phyloP scores from a whole-genome alignment of 345 rosid species.

The Eucalyptus brandiana region DNA sequence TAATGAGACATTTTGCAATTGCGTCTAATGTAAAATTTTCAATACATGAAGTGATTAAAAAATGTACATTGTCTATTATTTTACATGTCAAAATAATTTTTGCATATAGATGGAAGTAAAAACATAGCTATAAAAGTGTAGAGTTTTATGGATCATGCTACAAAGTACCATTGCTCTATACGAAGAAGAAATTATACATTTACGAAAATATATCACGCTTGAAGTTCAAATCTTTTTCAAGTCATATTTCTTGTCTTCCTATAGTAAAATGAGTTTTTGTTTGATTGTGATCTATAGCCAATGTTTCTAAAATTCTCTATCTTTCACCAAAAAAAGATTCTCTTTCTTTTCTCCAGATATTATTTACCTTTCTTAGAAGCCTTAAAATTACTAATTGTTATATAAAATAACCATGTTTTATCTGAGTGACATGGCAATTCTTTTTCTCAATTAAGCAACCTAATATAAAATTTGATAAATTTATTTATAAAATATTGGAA shows the following conservation, averaged over 20 bases:
- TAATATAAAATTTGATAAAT: background rate
- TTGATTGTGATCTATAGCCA: background rate
- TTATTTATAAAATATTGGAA: background rate
- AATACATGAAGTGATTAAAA: background rate
- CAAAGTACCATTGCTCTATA: background rate
- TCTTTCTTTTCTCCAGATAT: too few species aligned
- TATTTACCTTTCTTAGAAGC: background rate
- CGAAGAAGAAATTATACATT: background rate
- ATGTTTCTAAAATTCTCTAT: background rate
- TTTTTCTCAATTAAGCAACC: background rate
- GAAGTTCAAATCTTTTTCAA: background rate
- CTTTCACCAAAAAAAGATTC: too few species aligned
- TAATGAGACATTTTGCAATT: background rate
- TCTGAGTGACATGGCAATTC: background rate
- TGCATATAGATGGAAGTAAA: background rate
- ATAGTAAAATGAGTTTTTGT: too few species aligned
- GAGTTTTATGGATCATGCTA: background rate
- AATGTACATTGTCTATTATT: background rate
- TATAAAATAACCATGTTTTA: too few species aligned
- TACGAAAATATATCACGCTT: background rate
- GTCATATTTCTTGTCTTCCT: background rate
- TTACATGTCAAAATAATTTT: background rate
- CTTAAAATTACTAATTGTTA: background rate
- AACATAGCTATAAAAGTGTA: too few species aligned
- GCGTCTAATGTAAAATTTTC: background rate